These are phyloP conservation scores for Geranium rotundifolium DNA, from an alignment of 345 rosid genomes.

Conservation along the genomic window DNA sequence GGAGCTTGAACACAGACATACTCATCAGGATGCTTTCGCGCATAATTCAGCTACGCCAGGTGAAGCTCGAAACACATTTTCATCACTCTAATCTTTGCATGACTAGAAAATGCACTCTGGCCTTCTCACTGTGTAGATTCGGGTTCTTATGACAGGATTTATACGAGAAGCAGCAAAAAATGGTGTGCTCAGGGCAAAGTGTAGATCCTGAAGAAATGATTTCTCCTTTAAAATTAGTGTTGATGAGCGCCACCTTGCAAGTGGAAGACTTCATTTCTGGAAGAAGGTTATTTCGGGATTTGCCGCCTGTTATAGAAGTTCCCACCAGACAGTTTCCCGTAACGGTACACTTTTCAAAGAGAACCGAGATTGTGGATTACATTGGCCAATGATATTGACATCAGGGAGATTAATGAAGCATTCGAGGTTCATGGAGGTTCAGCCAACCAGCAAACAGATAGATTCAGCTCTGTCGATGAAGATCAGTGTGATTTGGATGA, in stretches of 20 bases:
- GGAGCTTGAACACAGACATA: slow-evolving; percentile 91
- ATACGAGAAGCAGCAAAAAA: slow-evolving; percentile 49
- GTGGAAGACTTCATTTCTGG: slow-evolving; percentile 72
- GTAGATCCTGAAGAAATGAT: slow-evolving; percentile 40
- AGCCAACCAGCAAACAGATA: slow-evolving; percentile 28
- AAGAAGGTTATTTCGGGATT: slow-evolving; percentile 43
- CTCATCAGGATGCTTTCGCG: slow-evolving; percentile 89
- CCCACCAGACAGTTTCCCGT: slow-evolving; percentile 79
- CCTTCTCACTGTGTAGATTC: background rate
- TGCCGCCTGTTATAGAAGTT: slow-evolving; percentile 74
- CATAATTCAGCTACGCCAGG: slow-evolving; percentile 62
- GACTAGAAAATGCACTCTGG: background rate
- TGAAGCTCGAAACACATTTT: slow-evolving; percentile 15
- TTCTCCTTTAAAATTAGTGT: slow-evolving; percentile 60
- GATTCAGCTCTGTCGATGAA: slow-evolving; percentile 45
- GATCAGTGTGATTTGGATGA: slow-evolving; percentile 32
- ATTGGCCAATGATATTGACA: slow-evolving; percentile 56
- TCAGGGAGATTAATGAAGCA: slow-evolving; percentile 75
- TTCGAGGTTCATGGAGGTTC: slow-evolving; percentile 31
- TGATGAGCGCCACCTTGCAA: slow-evolving; percentile 91
- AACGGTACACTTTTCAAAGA: slow-evolving; percentile 67
- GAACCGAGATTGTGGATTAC: slow-evolving; percentile 75
- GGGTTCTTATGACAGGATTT: slow-evolving; percentile 23
- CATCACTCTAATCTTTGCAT: background rate
- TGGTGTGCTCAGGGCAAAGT: slow-evolving; percentile 40